A percentile compares a stretch with the other conserved stretches of the same genome.
These are phyloP conservation scores for Candida ortonii DNA, from an alignment of 805 yeast genomes.

Conservation along the genomic window DNA sequence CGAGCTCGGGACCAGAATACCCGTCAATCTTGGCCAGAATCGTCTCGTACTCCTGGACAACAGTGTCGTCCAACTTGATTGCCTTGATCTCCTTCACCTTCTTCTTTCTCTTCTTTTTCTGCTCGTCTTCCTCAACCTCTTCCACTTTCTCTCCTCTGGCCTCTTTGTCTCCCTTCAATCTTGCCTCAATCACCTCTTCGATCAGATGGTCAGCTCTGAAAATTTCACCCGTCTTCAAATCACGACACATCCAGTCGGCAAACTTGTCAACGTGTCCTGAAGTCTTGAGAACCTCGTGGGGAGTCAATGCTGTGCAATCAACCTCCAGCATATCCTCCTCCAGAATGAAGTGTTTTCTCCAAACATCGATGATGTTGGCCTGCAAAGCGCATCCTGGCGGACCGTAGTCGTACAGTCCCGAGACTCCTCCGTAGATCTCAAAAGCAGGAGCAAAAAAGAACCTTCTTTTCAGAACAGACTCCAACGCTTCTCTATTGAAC, in stretches of 20 bases:
- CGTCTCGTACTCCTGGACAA: constrained; percentile 75
- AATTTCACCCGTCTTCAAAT: constrained; percentile 92
- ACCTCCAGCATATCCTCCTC: constrained; percentile 99
- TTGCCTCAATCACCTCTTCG: constrained; percentile 94
- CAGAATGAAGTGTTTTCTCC: constrained; percentile 96
- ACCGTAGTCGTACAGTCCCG: constrained; percentile 97
- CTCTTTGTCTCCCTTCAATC: constrained; percentile 94
- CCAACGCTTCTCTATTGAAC: constrained; percentile 84
- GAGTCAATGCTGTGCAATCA: constrained; percentile 97
- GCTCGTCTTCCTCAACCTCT: constrained; percentile 64
- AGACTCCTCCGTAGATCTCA: constrained; percentile 97
- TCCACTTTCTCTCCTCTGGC: constrained; percentile 83
- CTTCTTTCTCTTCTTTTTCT: constrained; percentile 90
- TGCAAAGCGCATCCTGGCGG: constrained; percentile 99
- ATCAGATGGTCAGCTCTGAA: constrained; percentile 98
- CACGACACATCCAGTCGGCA: constrained; percentile 99
- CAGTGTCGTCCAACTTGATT: constrained; percentile 77
- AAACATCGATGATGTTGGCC: constrained; percentile 88
- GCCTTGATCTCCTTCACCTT: constrained; percentile 94
- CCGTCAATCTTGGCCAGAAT: constrained; percentile 95
- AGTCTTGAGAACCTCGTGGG: constrained; percentile 95
- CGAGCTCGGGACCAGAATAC: constrained; percentile 87
- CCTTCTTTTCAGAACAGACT: constrained; percentile 88
- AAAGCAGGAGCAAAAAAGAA: constrained; percentile 97
- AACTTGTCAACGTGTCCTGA: constrained; percentile 99